A percentile compares a stretch with the other conserved stretches of the same genome.
phyloP scores from a whole-genome alignment of 2,329 filamentous ascomycete genomes.

The Fusarium camptoceras region DNA sequence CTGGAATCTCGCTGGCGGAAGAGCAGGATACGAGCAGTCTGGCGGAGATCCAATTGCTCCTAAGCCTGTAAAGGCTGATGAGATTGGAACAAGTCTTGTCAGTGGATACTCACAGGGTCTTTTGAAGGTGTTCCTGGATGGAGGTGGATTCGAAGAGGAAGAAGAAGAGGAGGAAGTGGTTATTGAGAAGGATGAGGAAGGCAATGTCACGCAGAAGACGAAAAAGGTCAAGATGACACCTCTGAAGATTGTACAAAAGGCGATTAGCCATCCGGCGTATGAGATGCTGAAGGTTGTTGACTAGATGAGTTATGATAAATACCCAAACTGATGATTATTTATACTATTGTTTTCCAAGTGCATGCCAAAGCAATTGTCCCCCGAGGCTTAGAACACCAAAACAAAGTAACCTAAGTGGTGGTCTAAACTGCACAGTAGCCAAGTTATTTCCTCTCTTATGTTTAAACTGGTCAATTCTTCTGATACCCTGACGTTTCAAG shows the following conservation, averaged over 20 bases:
- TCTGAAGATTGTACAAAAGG: conserved; percentile 59
- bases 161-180: conserved; percentile 53
- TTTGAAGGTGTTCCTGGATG: conserved; percentile 68
- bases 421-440: too few species aligned
- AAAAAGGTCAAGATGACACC: conserved; percentile 59
- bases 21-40: conserved; percentile 42
- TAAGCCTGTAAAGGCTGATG: conserved; percentile 62
- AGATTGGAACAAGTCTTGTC: conserved; percentile 62
- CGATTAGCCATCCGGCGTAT: conserved; percentile 65
- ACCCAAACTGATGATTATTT: conserved; percentile 28
- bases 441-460: too few species aligned
- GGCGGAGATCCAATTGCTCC: conserved; percentile 51
- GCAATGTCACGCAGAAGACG: conserved; percentile 27
- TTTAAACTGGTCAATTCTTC: too few species aligned
- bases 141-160: conserved; percentile 58
- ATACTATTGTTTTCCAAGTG: not conserved
- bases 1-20: conserved; percentile 66
- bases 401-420: too few species aligned
- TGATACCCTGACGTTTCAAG: too few species aligned
- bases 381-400: too few species aligned
- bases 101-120: conserved; percentile 68
- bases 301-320: conserved; percentile 48
- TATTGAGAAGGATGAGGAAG: conserved; percentile 46
- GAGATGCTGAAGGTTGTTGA: conserved; percentile 67
- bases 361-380: too few species aligned